These are phyloP conservation scores for Apiotrichum sp. DNA, from an alignment of 1,284 basidiomycete species.

Conservation along the genomic window DNA sequence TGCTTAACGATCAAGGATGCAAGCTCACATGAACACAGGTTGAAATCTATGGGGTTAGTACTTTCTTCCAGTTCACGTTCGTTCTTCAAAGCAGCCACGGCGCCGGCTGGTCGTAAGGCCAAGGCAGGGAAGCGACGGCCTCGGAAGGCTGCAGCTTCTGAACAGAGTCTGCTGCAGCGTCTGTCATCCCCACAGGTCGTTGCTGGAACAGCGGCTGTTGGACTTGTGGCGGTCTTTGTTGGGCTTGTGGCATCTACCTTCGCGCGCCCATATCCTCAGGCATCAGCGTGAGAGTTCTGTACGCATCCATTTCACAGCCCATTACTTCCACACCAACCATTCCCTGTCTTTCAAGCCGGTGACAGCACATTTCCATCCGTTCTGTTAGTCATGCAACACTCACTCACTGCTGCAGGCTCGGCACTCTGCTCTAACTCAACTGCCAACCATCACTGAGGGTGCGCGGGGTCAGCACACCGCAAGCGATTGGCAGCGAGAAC, in stretches of 20 bases:
- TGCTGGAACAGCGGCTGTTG: slow-evolving; percentile 30
- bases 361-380: not conserved
- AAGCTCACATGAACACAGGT: slow-evolving; percentile 16
- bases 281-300: not conserved
- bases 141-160: not conserved
- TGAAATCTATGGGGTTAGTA: slow-evolving; percentile 48
- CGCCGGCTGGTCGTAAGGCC: slow-evolving; percentile 7
- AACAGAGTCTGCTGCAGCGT: slow-evolving; percentile 1
- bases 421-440: slow-evolving; percentile 11
- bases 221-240: slow-evolving; percentile 39
- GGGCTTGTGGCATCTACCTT: slow-evolving; percentile 42
- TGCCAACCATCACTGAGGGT: not conserved
- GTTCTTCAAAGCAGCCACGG: slow-evolving; percentile 6
- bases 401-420: slow-evolving; percentile 8
- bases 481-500: no score
- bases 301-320: not conserved
- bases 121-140: slow-evolving; percentile 3
- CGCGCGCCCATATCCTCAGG: not conserved
- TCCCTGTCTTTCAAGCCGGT: not conserved
- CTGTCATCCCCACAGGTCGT: slow-evolving; percentile 20
- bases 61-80: slow-evolving; percentile 30
- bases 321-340: not conserved
- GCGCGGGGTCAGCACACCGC: no score
- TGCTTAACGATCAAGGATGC: not conserved
- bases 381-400: slow-evolving; percentile 3